These are phyloP conservation scores for Flaveria linearis DNA, from an alignment of 129 eudicot genomes.

Conservation along the genomic window DNA sequence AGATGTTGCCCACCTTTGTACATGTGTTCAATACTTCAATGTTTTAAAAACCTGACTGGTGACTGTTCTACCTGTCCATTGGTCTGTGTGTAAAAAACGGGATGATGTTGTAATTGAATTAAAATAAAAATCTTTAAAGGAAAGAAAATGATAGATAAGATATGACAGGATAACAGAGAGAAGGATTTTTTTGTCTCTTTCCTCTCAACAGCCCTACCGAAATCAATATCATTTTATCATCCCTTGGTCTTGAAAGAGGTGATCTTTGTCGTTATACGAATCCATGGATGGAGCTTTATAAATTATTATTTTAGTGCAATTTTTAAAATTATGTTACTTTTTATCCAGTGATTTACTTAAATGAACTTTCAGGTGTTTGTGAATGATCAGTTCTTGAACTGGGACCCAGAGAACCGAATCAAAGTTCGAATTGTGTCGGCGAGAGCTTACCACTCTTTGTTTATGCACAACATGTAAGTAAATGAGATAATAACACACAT, in stretches of 20 bases:
- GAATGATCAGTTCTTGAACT: conserved; percentile 92
- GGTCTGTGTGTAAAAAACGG: no score
- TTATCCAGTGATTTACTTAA: background rate
- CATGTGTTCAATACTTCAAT: no score
- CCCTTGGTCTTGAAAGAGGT: conserved; percentile 33
- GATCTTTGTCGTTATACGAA: conserved; percentile 32
- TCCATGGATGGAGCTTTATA: conserved; percentile 1
- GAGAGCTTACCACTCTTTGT: conserved; percentile 95
- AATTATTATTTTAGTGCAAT: background rate
- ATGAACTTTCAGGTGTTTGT: conserved; percentile 67
- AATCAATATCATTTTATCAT: conserved; percentile 32
- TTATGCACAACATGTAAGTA: conserved; percentile 98
- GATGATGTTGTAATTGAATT: no score
- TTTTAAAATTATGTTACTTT: background rate
- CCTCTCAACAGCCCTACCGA: background rate
- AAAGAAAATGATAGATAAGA: conserved; percentile 18
- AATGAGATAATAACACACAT: conserved; percentile 8
- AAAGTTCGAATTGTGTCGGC: conserved; percentile 97
- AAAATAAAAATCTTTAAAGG: no score
- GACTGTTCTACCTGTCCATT: no score
- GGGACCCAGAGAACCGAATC: conserved; percentile 94
- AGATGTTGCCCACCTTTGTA: no score
- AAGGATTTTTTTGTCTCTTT: conserved; percentile 38
- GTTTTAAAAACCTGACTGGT: no score
- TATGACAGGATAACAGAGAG: conserved; percentile 30